Percentiles rank a stretch among this genome's conserved stretches.
These are phyloP conservation scores for Populus hybrid DNA, from an alignment of 441 rosid species.

Conservation along the genomic window DNA sequence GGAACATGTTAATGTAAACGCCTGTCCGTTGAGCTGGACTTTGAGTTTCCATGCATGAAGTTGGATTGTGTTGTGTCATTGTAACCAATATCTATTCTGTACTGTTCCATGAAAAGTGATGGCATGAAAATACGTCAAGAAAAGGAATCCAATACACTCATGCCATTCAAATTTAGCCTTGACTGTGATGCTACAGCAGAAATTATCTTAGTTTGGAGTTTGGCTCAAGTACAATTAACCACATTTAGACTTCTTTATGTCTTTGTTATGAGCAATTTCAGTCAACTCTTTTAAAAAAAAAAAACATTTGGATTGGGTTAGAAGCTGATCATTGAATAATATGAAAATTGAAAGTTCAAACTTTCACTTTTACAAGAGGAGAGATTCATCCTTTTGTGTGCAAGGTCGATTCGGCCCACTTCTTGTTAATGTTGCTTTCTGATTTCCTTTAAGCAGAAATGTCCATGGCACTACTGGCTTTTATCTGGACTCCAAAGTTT, in stretches of 20 bases:
- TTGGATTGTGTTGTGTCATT: not conserved
- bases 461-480: conserved; percentile 16
- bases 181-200: not conserved
- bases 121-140: not conserved
- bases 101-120: not conserved
- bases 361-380: too few species aligned
- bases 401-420: not conserved
- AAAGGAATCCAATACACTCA: not conserved
- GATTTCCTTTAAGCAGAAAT: too few species aligned
- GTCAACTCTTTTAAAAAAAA: not conserved
- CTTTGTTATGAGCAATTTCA: not conserved
- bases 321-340: not conserved
- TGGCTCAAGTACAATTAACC: not conserved
- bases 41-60: not conserved
- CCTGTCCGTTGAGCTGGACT: not conserved
- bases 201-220: not conserved
- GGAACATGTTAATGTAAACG: not conserved
- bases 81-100: not conserved
- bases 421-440: too few species aligned
- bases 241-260: not conserved
- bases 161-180: not conserved
- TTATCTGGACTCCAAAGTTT: conserved; percentile 22
- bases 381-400: not conserved
- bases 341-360: not conserved
- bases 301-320: too few species aligned